Percentiles rank a stretch among this genome's conserved stretches.
Evolutionary conservation across 2,329 filamentous ascomycete species (phyloP).

Genomic region (Fusarium aywerte): DNA sequence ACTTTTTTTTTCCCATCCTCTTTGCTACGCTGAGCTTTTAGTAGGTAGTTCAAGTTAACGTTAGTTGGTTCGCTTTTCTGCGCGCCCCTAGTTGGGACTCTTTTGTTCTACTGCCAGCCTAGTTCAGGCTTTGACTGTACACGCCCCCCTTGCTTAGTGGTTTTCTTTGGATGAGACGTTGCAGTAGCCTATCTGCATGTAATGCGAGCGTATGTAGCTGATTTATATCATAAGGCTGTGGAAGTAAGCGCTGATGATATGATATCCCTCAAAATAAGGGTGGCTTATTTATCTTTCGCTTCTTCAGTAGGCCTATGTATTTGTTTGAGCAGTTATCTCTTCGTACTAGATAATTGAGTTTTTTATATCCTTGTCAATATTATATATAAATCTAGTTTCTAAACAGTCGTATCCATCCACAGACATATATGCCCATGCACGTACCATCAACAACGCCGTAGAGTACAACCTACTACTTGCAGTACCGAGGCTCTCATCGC

Average conservation of each 20-base stretch:
- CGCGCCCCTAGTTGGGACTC: conserved; percentile 17
- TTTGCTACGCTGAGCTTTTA: conserved; percentile 19
- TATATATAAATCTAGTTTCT: conserved; percentile 6
- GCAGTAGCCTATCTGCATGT: conserved; percentile 31
- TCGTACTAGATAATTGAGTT: not conserved
- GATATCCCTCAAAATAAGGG: not conserved
- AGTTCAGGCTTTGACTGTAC: conserved; percentile 10
- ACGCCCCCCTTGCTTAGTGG: conserved; percentile 37
- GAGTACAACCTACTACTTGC: conserved; percentile 27
- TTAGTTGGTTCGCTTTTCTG: conserved; percentile 28
- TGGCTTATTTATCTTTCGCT: not conserved
- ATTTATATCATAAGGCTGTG: conserved; percentile 14
- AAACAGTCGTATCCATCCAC: conserved; percentile 21
- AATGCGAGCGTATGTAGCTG: not conserved
- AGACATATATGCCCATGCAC: conserved; percentile 22
- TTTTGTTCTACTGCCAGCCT: not conserved
- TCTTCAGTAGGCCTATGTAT: not conserved
- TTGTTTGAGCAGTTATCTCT: not conserved
- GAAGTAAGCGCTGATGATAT: not conserved
- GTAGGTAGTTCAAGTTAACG: conserved; percentile 17
- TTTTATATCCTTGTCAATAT: conserved; percentile 23
- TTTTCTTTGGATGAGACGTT: conserved; percentile 17
- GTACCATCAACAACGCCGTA: conserved; percentile 19
- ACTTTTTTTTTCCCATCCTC: conserved; percentile 2
- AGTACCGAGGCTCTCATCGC: conserved; percentile 6